phyloP scores from a whole-genome alignment of 148 eudicot genomes.

The Hydrangea macrophylla region DNA sequence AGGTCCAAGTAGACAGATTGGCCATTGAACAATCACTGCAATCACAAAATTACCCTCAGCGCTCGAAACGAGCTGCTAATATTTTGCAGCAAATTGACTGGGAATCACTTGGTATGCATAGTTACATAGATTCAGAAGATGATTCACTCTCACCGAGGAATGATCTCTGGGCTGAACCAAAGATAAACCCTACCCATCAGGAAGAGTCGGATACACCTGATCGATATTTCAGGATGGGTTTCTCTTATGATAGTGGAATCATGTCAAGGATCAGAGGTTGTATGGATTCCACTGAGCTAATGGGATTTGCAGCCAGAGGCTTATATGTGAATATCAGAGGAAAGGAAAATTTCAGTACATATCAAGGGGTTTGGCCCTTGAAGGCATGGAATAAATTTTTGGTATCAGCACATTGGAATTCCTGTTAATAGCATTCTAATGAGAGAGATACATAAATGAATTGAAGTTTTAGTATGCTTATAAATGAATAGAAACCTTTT shows the following conservation, averaged over 20 bases:
- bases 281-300: constrained; percentile 47
- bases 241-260: constrained; percentile 36
- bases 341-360: constrained; percentile 18
- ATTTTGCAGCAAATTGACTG: constrained; percentile 62
- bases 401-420: constrained; percentile 27
- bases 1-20: constrained; percentile 57
- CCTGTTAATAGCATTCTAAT: not conserved
- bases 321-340: constrained; percentile 23
- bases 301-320: constrained; percentile 75
- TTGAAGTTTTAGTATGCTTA: too few species aligned
- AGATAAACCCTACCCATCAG: constrained; percentile 9
- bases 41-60: constrained; percentile 24
- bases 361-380: constrained; percentile 35
- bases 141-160: constrained; percentile 18
- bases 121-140: constrained; percentile 23
- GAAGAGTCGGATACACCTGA: constrained; percentile 22
- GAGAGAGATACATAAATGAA: too few species aligned
- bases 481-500: too few species aligned
- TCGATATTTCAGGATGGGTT: constrained; percentile 19
- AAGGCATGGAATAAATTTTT: constrained; percentile 50
- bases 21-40: constrained; percentile 47
- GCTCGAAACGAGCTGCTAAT: constrained; percentile 44
- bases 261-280: constrained; percentile 52
- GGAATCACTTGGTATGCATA: constrained; percentile 65
- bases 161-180: constrained; percentile 14